Evolutionary conservation across 805 yeast species (phyloP), one percentile per base, ranked within the genome.

Genomic region (Zygotorulaspora florentina): DNA sequence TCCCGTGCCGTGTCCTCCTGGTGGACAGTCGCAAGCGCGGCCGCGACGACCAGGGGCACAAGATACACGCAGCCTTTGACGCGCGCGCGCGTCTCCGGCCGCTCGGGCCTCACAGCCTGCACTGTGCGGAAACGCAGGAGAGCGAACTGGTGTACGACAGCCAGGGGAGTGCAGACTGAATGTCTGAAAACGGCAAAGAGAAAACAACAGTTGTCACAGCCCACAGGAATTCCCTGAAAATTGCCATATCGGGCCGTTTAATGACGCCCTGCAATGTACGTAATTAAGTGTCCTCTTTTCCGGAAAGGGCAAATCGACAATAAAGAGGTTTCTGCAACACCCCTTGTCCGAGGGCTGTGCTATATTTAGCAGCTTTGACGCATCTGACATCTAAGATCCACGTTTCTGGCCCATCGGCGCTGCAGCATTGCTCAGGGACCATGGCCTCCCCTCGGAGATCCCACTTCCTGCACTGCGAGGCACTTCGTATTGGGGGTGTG

Each of bases 41-140:
- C 33, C n/a, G 15, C 8, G 33, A 29, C 33, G 33, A 4, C 33
- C 8, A 4, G 6, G 33, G 8, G 33, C 36, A 13, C 4, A 16
- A 9, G 5, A 33, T 33, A n/a, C 20, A 17, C 5, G 36, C 20
- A 16, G 16, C 16, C 4, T 33, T 33, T 35, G 29, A 29, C 13
- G 27, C 18, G 23, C 8, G 15, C 45, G 30, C 29, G 23, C 31
- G 30, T 12, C 40, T 27, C 17, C 40, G 40, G 30, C 13, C 40
- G 4, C 5, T 33, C 4, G 36, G 33, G 6, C 15, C 9, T 4
- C 25, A 20, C 7, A 20, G 25, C 25, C 7, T 7, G 25, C 25
- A 4, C 25, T 5, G 7, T 20, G 25, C 25, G 25, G 25, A 20
- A 20, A 20, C 25, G 25, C 25, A 20, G 7, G 25, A 20, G 4